Evolutionary conservation across 108 stramenopile genomes (phyloP).

Genomic region (Schizochytrium sp.): DNA sequence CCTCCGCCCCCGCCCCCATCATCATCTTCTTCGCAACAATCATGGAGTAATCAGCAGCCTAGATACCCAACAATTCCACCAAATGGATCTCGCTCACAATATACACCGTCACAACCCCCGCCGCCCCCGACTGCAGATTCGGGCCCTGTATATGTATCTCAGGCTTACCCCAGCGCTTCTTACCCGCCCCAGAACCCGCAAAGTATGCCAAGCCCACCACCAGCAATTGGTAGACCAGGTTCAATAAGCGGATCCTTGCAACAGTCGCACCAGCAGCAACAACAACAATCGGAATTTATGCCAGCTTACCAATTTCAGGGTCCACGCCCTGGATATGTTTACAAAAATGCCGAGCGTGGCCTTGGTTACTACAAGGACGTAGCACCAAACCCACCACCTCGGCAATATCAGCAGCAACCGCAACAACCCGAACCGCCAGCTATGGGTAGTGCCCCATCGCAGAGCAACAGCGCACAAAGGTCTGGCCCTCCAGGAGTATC

Average conservation of each 20-base stretch:
- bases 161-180: no score
- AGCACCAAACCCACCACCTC: not conserved
- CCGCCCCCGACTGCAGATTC: not conserved
- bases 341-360: not conserved
- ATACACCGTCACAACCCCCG: not conserved
- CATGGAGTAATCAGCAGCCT: not conserved
- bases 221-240: not conserved
- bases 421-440: no score
- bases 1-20: not conserved
- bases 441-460: no score
- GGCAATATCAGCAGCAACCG: no score
- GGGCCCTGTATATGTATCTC: no score
- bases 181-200: no score
- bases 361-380: not conserved
- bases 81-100: not conserved
- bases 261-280: not conserved
- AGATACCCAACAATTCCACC: not conserved
- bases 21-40: not conserved
- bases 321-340: not conserved
- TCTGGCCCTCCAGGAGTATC: no score
- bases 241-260: not conserved
- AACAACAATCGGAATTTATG: not conserved
- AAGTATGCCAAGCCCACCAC: no score
- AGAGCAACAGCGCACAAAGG: no score
- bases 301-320: not conserved